phyloP scores from a whole-genome alignment of 2,329 filamentous ascomycete genomes.

The Stachybotrys chlorohalonatus region DNA sequence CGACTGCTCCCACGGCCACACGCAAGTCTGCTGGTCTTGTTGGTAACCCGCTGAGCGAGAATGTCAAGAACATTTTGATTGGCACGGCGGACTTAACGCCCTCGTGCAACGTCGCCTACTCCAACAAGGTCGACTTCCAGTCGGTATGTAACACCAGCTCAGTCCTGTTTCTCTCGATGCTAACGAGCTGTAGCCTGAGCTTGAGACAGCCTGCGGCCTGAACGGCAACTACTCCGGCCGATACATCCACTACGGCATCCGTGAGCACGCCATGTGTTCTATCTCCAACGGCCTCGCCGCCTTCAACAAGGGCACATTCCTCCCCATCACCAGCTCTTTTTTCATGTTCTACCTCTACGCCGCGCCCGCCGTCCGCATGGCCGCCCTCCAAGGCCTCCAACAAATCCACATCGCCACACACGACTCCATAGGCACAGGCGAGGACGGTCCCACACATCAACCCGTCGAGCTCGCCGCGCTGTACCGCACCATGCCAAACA shows the following conservation, averaged over 20 bases:
- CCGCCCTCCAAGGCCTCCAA: constrained; percentile 44
- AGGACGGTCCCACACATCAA: constrained; percentile 55
- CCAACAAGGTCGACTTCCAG: constrained; percentile 32
- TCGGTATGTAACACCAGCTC: constrained; percentile 7
- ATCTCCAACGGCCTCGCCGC: constrained; percentile 52
- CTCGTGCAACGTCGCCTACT: constrained; percentile 39
- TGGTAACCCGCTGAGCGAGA: constrained; percentile 34
- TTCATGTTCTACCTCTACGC: constrained; percentile 56
- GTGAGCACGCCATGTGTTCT: constrained; percentile 52
- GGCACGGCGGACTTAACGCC: constrained; percentile 37
- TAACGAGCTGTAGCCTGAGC: constrained; percentile 17
- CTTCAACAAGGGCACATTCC: constrained; percentile 42
- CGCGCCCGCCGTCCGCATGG: constrained; percentile 51
- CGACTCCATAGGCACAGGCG: constrained; percentile 49
- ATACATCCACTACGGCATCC: constrained; percentile 51
- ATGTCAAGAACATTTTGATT: constrained; percentile 32
- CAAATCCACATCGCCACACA: constrained; percentile 53
- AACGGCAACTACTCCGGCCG: constrained; percentile 46
- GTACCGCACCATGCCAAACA: constrained; percentile 34
- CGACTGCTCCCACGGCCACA: constrained; percentile 32
- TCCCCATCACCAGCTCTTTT: constrained; percentile 50
- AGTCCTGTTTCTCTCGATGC: too few relatives aligned
- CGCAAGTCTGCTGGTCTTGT: constrained; percentile 31
- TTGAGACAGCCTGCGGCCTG: constrained; percentile 34
- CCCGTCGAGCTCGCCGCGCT: constrained; percentile 47